Conservation (phyloP, 257 asterid genomes). For the Plantago elongata region DNA sequence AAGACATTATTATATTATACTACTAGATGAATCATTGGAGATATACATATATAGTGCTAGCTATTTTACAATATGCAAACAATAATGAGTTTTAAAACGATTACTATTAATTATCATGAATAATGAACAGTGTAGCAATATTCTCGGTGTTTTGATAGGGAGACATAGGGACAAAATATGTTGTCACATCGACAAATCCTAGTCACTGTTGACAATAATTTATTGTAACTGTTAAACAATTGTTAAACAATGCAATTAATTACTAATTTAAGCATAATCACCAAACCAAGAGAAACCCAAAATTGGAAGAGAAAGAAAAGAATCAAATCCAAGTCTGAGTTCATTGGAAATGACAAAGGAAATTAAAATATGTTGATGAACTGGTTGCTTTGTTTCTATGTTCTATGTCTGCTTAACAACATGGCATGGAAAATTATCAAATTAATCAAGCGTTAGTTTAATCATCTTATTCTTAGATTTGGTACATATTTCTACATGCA, state of each 20-base stretch:
- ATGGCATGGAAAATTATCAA: constrained; percentile 14
- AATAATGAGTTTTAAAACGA: neutral
- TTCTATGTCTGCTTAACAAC: constrained; percentile 37
- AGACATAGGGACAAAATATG: constrained; percentile 60
- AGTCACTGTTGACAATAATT: constrained; percentile 19
- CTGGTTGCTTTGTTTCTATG: constrained; percentile 39
- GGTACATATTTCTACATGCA: constrained; percentile 16
- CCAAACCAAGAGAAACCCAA: constrained; percentile 29
- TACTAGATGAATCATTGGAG: neutral
- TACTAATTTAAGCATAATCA: constrained; percentile 17
- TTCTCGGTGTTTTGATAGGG: constrained; percentile 63
- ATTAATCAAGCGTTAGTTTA: neutral
- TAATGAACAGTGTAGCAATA: constrained; percentile 46
- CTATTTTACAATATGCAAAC: neutral
- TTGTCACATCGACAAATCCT: constrained; percentile 48
- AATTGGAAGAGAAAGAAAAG: constrained; percentile 17
- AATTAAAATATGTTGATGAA: constrained; percentile 15
- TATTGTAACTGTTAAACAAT: constrained; percentile 2
- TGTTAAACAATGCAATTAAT: too few relatives aligned
- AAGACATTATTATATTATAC: too few relatives aligned
- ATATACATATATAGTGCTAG: too few relatives aligned
- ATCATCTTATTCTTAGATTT: constrained; percentile 30
- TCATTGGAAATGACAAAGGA: constrained; percentile 22
- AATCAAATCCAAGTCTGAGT: constrained; percentile 21
- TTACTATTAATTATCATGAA: neutral